Conservation (phyloP, 108 stramenopile genomes). For the Stephanodiscus minutulus region DNA sequence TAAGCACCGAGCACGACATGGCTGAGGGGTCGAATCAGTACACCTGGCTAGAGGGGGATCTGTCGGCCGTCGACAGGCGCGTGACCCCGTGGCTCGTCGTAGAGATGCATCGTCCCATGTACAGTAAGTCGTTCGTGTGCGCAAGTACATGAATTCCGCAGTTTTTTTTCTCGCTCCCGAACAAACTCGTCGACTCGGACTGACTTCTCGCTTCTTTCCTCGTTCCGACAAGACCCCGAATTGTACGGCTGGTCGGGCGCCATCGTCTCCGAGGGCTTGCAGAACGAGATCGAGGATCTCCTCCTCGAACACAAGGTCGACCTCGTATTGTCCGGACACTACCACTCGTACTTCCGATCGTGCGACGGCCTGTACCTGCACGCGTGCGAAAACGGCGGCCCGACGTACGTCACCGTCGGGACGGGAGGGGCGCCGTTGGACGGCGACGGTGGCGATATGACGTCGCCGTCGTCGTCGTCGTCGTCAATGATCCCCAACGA, state of each 20-base stretch:
- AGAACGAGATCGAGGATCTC: conserved; percentile 73
- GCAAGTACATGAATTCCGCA: background rate
- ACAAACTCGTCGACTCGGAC: background rate
- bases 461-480: no score
- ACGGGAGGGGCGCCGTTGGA: conserved; percentile 54
- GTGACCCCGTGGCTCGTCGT: conserved; percentile 85
- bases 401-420: conserved; percentile 70
- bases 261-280: conserved; percentile 55
- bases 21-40: conserved; percentile 67
- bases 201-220: background rate
- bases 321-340: conserved; percentile 74
- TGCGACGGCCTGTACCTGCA: conserved; percentile 65
- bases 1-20: conserved; percentile 75
- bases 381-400: conserved; percentile 59
- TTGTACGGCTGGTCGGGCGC: conserved; percentile 38
- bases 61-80: conserved; percentile 59
- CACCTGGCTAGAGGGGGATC: conserved; percentile 59
- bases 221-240: conserved; percentile 12
- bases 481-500: conserved; percentile 7
- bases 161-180: background rate
- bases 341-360: conserved; percentile 73
- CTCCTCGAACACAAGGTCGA: conserved; percentile 69
- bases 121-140: conserved; percentile 33
- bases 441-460: no score
- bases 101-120: conserved; percentile 82